Percentiles rank a stretch among this genome's conserved stretches.
These are phyloP conservation scores for Colletotrichum euphorbiae DNA, from an alignment of 2,329 filamentous ascomycete species.

Conservation along the genomic window DNA sequence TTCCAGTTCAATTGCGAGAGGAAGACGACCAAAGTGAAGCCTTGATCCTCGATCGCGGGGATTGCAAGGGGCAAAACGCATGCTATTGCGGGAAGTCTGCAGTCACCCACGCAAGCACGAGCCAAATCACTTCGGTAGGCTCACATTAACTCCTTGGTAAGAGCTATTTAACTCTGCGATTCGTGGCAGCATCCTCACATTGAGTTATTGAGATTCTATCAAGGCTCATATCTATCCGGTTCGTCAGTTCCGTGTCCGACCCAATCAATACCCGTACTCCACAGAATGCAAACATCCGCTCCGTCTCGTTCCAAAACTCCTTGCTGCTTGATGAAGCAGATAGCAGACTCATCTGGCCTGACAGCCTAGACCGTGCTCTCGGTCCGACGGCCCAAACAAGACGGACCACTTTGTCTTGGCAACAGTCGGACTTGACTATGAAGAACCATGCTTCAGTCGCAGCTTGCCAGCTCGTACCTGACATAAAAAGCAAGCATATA, in stretches of 20 bases:
- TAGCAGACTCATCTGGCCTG: neutral
- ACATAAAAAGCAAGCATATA: constrained; percentile 16
- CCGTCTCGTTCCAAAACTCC: neutral
- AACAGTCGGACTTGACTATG: neutral
- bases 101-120: too few relatives aligned
- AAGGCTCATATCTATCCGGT: neutral
- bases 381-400: neutral
- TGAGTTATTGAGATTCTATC: neutral
- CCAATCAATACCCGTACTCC: neutral
- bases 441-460: neutral
- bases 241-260: neutral
- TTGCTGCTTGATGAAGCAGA: neutral
- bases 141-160: too few relatives aligned
- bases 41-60: too few relatives aligned
- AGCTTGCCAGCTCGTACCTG: neutral
- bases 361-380: neutral
- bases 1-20: neutral
- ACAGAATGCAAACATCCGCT: neutral
- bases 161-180: too few relatives aligned
- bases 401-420: neutral
- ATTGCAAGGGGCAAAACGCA: too few relatives aligned
- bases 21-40: too few relatives aligned
- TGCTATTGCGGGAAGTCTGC: too few relatives aligned
- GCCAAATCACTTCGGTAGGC: too few relatives aligned
- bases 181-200: neutral